phyloP scores from a whole-genome alignment of 805 yeast genomes.

The Candida germanica region DNA sequence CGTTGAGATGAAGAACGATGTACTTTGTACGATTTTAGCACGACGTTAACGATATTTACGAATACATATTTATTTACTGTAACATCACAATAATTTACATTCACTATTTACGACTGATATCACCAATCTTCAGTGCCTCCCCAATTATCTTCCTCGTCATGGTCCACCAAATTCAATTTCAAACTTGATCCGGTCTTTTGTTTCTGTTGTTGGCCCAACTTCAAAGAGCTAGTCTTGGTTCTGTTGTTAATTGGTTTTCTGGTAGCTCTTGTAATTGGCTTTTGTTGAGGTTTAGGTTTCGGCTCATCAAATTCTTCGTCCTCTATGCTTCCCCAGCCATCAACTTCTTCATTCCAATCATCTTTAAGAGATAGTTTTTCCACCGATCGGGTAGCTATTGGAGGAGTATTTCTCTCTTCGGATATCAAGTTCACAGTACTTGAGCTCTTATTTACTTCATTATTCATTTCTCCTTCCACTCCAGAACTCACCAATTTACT shows the following conservation, averaged over 20 bases:
- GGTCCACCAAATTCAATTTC: conserved; percentile 24
- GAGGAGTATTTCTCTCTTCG: conserved; percentile 1
- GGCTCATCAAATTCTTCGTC: conserved; percentile 6
- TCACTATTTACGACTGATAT: neutral
- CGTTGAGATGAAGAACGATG: conserved; percentile 46
- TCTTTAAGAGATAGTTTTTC: conserved; percentile 13
- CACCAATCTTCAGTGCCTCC: conserved; percentile 22
- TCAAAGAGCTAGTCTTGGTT: conserved; percentile 17
- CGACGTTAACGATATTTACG: too few relatives aligned
- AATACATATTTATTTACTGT: neutral
- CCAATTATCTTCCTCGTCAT: conserved; percentile 31
- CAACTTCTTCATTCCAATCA: conserved; percentile 30
- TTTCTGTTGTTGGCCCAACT: conserved; percentile 18
- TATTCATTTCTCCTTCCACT: conserved; percentile 32
- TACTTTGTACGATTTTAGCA: too few relatives aligned
- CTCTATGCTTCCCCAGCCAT: conserved; percentile 19
- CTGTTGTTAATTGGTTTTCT: conserved; percentile 4
- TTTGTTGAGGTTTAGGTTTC: conserved; percentile 3
- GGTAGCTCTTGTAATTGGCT: neutral
- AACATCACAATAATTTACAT: neutral
- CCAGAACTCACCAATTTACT: conserved; percentile 30
- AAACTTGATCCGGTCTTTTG: conserved; percentile 19
- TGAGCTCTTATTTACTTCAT: conserved; percentile 26
- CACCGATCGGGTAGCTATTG: neutral
- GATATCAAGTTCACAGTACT: conserved; percentile 9